phyloP scores from a whole-genome alignment of 23 red algal species.

The Cyanidium caldarium region DNA sequence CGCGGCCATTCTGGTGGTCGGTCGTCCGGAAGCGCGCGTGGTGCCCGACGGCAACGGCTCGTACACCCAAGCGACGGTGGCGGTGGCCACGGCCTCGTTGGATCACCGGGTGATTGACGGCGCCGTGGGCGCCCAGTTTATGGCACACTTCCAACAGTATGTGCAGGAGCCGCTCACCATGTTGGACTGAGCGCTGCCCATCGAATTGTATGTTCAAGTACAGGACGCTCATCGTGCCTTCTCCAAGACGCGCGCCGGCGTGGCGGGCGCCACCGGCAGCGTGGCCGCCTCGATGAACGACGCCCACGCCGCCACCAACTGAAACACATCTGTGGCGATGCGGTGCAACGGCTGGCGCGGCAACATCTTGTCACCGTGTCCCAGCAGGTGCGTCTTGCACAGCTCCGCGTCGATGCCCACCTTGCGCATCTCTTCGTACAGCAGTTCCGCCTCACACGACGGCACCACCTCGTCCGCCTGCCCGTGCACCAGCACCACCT shows the following conservation, averaged over 20 bases:
- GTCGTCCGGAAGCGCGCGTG: conserved; percentile 32
- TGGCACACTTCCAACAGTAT: conserved; percentile 50
- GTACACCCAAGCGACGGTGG: not conserved
- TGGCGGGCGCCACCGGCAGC: too few relatives aligned
- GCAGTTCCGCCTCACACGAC: not conserved
- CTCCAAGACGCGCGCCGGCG: too few relatives aligned
- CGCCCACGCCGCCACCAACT: not conserved
- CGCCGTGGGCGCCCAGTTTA: conserved; percentile 75
- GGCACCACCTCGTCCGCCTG: not conserved
- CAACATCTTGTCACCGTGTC: not conserved
- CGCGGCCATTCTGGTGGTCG: conserved; percentile 93
- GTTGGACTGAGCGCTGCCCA: conserved; percentile 13
- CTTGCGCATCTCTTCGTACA: not conserved
- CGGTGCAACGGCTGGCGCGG: not conserved
- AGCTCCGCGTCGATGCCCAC: not conserved
- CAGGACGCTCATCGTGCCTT: too few relatives aligned
- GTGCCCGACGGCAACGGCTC: conserved; percentile 27
- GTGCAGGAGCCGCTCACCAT: conserved; percentile 69
- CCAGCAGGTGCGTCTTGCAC: not conserved
- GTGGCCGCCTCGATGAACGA: not conserved
- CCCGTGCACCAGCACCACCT: not conserved
- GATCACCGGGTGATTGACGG: conserved; percentile 99
- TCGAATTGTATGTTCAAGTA: too few relatives aligned
- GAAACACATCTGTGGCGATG: not conserved
- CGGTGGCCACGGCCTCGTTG: not conserved